Evolutionary conservation across 441 rosid genomes (phyloP).

Genomic region (Iberis amara): DNA sequence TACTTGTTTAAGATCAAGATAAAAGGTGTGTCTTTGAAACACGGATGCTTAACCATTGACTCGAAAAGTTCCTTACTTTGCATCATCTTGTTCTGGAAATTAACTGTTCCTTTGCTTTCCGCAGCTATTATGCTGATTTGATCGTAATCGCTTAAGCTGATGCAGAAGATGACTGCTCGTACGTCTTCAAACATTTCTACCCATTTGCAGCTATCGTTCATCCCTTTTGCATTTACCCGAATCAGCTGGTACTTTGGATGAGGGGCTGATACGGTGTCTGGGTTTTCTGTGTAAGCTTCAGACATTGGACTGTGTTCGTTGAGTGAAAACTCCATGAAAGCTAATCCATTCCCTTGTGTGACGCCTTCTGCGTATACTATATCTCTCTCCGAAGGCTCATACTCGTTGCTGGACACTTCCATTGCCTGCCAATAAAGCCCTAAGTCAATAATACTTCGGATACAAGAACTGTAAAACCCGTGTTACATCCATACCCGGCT

Average conservation of each 20-base stretch:
- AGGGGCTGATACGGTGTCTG: slow-evolving; percentile 58
- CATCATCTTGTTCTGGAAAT: slow-evolving; percentile 72
- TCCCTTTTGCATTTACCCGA: slow-evolving; percentile 81
- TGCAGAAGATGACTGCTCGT: slow-evolving; percentile 74
- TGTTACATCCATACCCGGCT: slow-evolving; percentile 56
- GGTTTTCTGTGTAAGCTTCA: slow-evolving; percentile 67
- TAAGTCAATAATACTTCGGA: slow-evolving; percentile 3
- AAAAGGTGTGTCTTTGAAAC: slow-evolving; percentile 81
- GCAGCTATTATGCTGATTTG: slow-evolving; percentile 52
- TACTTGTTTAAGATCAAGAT: slow-evolving; percentile 86
- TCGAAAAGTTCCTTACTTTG: slow-evolving; percentile 89
- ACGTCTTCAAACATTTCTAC: slow-evolving; percentile 98
- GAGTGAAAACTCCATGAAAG: slow-evolving; percentile 88
- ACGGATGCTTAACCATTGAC: slow-evolving; percentile 70
- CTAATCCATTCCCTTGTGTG: slow-evolving; percentile 92
- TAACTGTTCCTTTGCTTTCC: slow-evolving; percentile 42
- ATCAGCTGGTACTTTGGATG: slow-evolving; percentile 86
- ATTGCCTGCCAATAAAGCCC: slow-evolving; percentile 65
- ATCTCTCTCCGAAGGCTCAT: slow-evolving; percentile 89
- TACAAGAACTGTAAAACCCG: background rate
- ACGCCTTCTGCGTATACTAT: slow-evolving; percentile 98
- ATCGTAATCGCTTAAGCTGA: slow-evolving; percentile 82
- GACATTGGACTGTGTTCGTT: slow-evolving; percentile 92
- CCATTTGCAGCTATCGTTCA: slow-evolving; percentile 99
- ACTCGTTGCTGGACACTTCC: slow-evolving; percentile 95